phyloP scores from a whole-genome alignment of 2,329 filamentous ascomycete species.

The Capronia americana region DNA sequence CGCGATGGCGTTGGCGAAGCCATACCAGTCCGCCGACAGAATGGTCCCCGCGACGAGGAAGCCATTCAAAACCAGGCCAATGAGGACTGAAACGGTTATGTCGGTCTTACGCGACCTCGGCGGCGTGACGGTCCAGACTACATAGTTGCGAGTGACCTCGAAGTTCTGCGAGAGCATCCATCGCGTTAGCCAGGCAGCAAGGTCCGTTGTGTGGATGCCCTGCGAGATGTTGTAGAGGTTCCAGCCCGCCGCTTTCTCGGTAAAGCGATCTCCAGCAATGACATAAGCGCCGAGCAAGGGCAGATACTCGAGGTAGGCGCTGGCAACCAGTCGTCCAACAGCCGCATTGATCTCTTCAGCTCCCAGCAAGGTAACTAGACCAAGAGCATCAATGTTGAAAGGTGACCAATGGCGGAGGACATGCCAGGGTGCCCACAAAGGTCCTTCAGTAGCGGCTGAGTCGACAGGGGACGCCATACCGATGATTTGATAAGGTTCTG shows the following conservation, averaged over 20 bases:
- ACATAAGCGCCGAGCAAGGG: slow-evolving; percentile 40
- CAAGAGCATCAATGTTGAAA: slow-evolving; percentile 39
- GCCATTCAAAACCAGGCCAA: slow-evolving; percentile 29
- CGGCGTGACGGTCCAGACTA: slow-evolving; percentile 26
- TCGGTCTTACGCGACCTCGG: slow-evolving; percentile 21
- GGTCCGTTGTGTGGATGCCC: slow-evolving; percentile 37
- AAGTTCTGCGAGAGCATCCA: slow-evolving; percentile 36
- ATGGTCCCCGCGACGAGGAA: slow-evolving; percentile 30
- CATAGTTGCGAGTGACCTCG: slow-evolving; percentile 28
- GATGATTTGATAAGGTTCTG: slow-evolving; percentile 1
- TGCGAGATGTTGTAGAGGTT: slow-evolving; percentile 40
- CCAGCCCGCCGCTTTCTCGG: slow-evolving; percentile 34
- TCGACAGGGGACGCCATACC: slow-evolving; percentile 1
- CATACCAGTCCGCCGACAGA: slow-evolving; percentile 34
- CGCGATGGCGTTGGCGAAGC: slow-evolving; percentile 32
- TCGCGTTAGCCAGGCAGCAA: slow-evolving; percentile 34
- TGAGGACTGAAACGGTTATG: slow-evolving; percentile 16
- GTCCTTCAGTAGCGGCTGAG: slow-evolving; percentile 7
- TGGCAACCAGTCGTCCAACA: slow-evolving; percentile 37
- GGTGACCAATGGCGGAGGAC: slow-evolving; percentile 29
- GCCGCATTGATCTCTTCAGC: slow-evolving; percentile 38
- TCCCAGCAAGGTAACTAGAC: slow-evolving; percentile 40
- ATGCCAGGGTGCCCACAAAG: slow-evolving; percentile 32
- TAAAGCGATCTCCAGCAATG: slow-evolving; percentile 38
- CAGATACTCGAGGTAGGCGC: slow-evolving; percentile 36